Percentiles rank a stretch among this genome's conserved stretches.
phyloP scores from a whole-genome alignment of 176 grass and related monocot species.

The Poa annua region DNA sequence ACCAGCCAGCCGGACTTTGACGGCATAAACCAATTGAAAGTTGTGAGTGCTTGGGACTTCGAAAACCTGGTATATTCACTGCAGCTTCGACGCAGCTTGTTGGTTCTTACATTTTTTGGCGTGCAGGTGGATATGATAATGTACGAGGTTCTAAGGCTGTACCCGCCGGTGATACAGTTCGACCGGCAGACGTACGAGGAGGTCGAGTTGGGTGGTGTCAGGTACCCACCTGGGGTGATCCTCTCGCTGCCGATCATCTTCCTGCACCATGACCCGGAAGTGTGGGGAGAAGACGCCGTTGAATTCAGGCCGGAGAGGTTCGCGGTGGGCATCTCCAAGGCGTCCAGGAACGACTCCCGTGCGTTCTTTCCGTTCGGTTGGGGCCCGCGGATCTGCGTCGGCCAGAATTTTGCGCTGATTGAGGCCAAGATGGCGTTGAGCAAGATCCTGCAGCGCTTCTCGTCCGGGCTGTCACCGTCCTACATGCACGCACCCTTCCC shows the following conservation, averaged over 20 bases:
- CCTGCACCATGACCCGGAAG: conserved; percentile 40
- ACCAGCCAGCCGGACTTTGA: conserved; percentile 40
- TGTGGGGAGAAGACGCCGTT: conserved; percentile 49
- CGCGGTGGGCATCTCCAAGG: conserved; percentile 41
- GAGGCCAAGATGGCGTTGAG: conserved; percentile 64
- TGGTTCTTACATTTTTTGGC: not conserved
- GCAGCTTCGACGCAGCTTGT: not conserved
- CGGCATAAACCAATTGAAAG: conserved; percentile 47
- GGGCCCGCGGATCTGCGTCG: conserved; percentile 53
- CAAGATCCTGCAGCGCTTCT: conserved; percentile 56
- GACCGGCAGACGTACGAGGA: conserved; percentile 33
- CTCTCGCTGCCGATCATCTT: conserved; percentile 38
- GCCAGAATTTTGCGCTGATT: conserved; percentile 54
- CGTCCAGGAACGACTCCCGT: conserved; percentile 12
- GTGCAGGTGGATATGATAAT: conserved; percentile 56
- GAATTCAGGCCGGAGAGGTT: conserved; percentile 72
- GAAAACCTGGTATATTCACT: not conserved
- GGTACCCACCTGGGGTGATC: conserved; percentile 36
- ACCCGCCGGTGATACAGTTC: conserved; percentile 41
- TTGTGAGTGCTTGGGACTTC: conserved; percentile 28
- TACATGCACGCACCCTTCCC: conserved; percentile 51
- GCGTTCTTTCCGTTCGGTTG: conserved; percentile 53
- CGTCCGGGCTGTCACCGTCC: conserved; percentile 47
- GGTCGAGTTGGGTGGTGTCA: conserved; percentile 50
- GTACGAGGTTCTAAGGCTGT: conserved; percentile 61